Conservation (phyloP, 2,329 filamentous ascomycete species). For the Penicillium corylophilum region DNA sequence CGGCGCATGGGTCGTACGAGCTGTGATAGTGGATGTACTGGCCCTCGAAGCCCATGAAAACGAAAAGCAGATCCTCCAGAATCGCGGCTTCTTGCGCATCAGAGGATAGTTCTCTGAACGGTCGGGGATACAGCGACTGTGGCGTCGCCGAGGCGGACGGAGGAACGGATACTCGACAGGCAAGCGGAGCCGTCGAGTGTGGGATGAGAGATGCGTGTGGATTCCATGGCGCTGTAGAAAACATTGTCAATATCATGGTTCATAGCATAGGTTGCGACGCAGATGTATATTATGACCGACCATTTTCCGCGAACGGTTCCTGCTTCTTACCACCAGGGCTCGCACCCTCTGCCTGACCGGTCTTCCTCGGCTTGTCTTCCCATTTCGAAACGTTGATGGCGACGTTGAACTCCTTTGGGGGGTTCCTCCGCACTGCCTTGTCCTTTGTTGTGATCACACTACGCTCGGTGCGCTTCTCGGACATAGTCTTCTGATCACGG, state of each 20-base stretch:
- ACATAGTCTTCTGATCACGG: constrained; percentile 35
- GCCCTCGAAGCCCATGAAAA: constrained; percentile 98
- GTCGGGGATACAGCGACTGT: constrained; percentile 63
- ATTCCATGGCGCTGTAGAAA: constrained; percentile 61
- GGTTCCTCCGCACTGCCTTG: constrained; percentile 61
- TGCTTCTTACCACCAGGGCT: constrained; percentile 29
- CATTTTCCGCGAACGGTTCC: constrained; percentile 34
- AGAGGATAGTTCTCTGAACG: constrained; percentile 69
- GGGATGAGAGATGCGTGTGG: constrained; percentile 75
- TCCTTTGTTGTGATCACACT: constrained; percentile 61
- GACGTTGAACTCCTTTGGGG: constrained; percentile 45
- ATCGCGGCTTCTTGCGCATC: constrained; percentile 84
- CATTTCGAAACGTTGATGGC: constrained; percentile 35
- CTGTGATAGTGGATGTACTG: constrained; percentile 89
- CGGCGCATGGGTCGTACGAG: constrained; percentile 76
- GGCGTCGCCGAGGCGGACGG: constrained; percentile 67
- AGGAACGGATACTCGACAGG: constrained; percentile 63
- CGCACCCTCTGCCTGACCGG: constrained; percentile 21
- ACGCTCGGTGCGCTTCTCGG: constrained; percentile 43
- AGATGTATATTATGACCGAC: constrained; percentile 24
- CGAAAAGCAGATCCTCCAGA: constrained; percentile 86
- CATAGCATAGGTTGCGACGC: neutral
- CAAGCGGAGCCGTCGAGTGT: constrained; percentile 69
- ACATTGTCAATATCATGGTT: constrained; percentile 8
- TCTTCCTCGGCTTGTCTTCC: constrained; percentile 35